Evolutionary conservation across 2,329 filamentous ascomycete species (phyloP).

Genomic region (Fusarium robinianum): DNA sequence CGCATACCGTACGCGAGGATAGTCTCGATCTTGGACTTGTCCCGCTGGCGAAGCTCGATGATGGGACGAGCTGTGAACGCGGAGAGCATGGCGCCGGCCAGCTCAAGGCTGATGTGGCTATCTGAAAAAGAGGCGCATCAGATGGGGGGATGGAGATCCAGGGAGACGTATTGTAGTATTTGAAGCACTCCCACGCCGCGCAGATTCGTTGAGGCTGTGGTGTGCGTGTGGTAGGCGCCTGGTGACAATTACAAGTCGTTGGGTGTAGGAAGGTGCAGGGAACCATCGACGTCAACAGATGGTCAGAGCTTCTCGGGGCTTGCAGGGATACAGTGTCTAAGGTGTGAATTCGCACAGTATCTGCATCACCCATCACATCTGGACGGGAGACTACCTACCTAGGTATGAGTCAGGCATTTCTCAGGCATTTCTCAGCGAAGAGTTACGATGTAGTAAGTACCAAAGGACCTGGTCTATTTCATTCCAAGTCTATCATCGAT

Average conservation of each 20-base stretch:
- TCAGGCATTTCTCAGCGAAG: no score
- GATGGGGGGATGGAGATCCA: no score
- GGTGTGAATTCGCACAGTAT: conserved; percentile 24
- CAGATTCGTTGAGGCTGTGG: no score
- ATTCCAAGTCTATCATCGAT: conserved; percentile 20
- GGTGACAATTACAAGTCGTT: conserved; percentile 13
- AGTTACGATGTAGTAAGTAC: background rate
- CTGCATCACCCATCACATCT: background rate
- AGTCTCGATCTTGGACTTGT: conserved; percentile 97
- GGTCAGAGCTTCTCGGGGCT: conserved; percentile 37
- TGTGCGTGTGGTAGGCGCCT: conserved; percentile 9
- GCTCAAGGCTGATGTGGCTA: conserved; percentile 45
- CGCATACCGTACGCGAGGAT: conserved; percentile 82
- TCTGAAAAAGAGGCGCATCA: conserved; percentile 39
- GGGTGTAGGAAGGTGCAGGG: conserved; percentile 17
- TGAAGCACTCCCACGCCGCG: no score
- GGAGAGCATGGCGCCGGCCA: conserved; percentile 78
- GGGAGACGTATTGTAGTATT: no score
- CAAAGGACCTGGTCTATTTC: conserved; percentile 21
- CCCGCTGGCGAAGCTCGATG: conserved; percentile 92
- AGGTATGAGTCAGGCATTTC: no score
- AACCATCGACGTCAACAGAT: conserved; percentile 40
- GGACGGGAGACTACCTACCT: no score
- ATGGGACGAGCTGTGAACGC: conserved; percentile 96
- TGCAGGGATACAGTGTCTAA: conserved; percentile 29